Conservation (phyloP, 1,284 basidiomycete species). For the Sporisorium graminicola region DNA sequence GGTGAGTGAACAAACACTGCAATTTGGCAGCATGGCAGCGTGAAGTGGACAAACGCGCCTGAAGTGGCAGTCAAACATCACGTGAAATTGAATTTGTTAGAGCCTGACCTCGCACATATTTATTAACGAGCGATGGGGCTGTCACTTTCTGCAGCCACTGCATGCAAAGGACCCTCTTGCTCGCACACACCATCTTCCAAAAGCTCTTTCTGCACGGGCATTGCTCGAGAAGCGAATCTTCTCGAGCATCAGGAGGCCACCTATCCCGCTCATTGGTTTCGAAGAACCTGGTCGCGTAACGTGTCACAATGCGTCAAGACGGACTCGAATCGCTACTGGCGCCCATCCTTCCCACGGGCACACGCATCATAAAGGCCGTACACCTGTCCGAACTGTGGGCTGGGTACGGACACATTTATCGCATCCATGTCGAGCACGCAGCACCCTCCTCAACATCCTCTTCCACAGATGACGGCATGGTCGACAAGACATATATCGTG, state of each 20-base stretch:
- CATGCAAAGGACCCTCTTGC: neutral
- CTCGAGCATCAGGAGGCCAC: too few species aligned
- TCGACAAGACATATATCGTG: slow-evolving; percentile 26
- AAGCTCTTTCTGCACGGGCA: neutral
- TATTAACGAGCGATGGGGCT: neutral
- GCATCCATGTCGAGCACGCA: slow-evolving; percentile 26
- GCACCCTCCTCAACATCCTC: neutral
- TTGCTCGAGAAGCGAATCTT: neutral
- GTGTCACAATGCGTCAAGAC: slow-evolving; percentile 13
- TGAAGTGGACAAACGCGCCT: slow-evolving; percentile 8
- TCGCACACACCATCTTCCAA: slow-evolving; percentile 2
- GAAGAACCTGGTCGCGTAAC: too few species aligned
- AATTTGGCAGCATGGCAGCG: neutral
- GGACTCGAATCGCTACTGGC: slow-evolving; percentile 10
- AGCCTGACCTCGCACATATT: neutral
- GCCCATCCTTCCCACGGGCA: slow-evolving; percentile 18
- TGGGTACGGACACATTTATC: slow-evolving; percentile 47
- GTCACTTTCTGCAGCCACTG: slow-evolving; percentile 21
- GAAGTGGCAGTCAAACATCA: neutral
- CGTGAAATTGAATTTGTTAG: slow-evolving; percentile 9
- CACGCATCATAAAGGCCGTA: slow-evolving; percentile 3
- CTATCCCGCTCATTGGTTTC: too few species aligned
- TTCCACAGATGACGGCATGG: neutral
- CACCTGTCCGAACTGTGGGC: slow-evolving; percentile 48
- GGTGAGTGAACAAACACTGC: neutral